Base-by-base conservation (phyloP, 352 stramenopile species). In the Phytopythium cucurbitacearum region DNA sequence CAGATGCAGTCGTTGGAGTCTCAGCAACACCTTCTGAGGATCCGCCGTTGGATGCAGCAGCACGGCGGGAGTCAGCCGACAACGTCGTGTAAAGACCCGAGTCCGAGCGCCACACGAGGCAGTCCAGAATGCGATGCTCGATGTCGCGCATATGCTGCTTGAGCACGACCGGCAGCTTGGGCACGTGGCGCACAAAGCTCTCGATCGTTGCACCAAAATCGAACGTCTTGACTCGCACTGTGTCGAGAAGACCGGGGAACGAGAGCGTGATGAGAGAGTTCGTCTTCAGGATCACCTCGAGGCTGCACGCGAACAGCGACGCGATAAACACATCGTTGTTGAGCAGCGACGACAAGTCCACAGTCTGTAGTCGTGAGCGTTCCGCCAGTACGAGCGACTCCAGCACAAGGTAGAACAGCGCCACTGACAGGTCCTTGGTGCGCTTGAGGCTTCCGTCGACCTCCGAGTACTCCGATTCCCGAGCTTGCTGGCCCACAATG, bases 151-250 rank as follows among this genome's bases (percentile, higher is more conserved):
- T 91, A 66, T 94, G 83, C 37, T 85, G 73, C 59, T 94, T 94
- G 40, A 95, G 71, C 6, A 71, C 74, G 12, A 64, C 70, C n/a
- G 85, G 85, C 9, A 95, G 60, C 12, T 69, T 72, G 15, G 85
- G 81, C 9, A 74, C 77, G 47, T 91, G 85, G 62, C 91, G 91
- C 35, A 94, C 83, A 43, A 95, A 94, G 53, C 80, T 94, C 59
- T 93, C 85, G 36, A 91, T 85, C 10, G 89, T 87, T 13, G 89
- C 92, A 10, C 83, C 83, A 53, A 95, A 93, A 57, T 95, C 83
- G 53, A 95, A 94, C 11, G 79, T 82, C 51, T 87, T 87, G 35
- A 95, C 84, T 16, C 75, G 70, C 41, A 91, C 60, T 12, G 76
- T 82, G 5, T 86, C 76, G 15, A 94, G 65, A 47, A 95, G 47